Conservation (phyloP, 2,329 filamentous ascomycete genomes). For the Diplodia sapinea region DNA sequence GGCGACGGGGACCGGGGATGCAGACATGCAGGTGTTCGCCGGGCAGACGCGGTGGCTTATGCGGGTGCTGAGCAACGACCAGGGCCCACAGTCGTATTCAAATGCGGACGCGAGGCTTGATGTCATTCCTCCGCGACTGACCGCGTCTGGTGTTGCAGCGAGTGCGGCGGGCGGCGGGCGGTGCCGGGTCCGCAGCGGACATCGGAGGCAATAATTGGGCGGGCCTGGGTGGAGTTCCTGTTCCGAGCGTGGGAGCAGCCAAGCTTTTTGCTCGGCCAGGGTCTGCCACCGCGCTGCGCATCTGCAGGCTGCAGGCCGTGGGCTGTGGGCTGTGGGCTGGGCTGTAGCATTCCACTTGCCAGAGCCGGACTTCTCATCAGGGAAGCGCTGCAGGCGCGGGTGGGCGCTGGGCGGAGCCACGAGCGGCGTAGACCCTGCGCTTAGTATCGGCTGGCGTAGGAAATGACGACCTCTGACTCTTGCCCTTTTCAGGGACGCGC, state of each 20-base stretch:
- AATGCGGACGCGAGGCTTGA: neutral
- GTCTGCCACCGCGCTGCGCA: neutral
- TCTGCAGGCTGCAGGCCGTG: too few relatives aligned
- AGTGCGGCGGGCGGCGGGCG: neutral
- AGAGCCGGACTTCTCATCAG: neutral
- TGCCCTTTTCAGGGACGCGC: slow-evolving; percentile 13
- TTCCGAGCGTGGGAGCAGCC: neutral
- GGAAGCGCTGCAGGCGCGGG: slow-evolving; percentile 10
- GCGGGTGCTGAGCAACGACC: slow-evolving; percentile 16
- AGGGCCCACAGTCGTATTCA: neutral
- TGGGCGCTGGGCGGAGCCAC: neutral
- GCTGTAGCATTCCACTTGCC: too few relatives aligned
- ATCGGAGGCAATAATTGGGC: neutral
- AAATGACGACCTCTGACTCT: slow-evolving; percentile 11
- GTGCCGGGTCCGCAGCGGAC: neutral
- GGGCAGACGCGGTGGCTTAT: slow-evolving; percentile 7
- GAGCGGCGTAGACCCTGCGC: neutral
- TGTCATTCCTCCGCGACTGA: neutral
- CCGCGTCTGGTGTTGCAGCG: neutral
- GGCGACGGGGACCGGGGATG: neutral
- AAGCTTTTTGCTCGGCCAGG: neutral
- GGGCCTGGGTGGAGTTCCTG: neutral
- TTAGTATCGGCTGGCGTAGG: slow-evolving; percentile 19
- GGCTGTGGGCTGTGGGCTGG: too few relatives aligned
- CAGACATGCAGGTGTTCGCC: slow-evolving; percentile 24